Percentiles rank a stretch among this genome's conserved stretches.
Conservation (phyloP, 768 basidiomycete genomes). For the Lactarius tabidus region DNA sequence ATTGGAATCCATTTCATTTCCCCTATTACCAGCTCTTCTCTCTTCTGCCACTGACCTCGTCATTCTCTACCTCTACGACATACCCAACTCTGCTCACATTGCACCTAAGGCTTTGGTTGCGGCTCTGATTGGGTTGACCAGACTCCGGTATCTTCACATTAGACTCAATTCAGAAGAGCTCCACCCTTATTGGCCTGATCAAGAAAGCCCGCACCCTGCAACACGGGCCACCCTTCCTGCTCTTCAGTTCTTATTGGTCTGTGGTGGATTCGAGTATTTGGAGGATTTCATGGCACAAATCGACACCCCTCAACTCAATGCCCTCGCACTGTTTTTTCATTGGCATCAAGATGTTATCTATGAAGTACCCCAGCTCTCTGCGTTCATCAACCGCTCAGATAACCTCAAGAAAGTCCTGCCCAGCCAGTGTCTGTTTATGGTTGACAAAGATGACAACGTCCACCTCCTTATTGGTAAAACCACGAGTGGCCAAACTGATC, state of each 20-base stretch:
- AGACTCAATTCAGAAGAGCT: too few relatives aligned
- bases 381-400: not conserved
- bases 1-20: not conserved
- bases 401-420: not conserved
- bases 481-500: too few relatives aligned
- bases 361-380: not conserved
- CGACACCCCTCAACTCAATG: not conserved
- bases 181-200: not conserved
- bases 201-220: not conserved
- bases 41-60: not conserved
- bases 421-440: not conserved
- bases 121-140: not conserved
- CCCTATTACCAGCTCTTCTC: not conserved
- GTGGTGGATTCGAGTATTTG: not conserved
- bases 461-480: not conserved
- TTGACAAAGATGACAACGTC: not conserved
- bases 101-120: not conserved
- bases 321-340: not conserved
- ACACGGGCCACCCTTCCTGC: not conserved
- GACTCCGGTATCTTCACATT: not conserved
- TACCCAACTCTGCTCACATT: not conserved
- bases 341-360: not conserved
- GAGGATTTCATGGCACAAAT: constrained; percentile 1
- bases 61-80: not conserved
- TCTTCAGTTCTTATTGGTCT: not conserved